Conservation (phyloP, 768 basidiomycete genomes). For the Podaxis mareebaensis region DNA sequence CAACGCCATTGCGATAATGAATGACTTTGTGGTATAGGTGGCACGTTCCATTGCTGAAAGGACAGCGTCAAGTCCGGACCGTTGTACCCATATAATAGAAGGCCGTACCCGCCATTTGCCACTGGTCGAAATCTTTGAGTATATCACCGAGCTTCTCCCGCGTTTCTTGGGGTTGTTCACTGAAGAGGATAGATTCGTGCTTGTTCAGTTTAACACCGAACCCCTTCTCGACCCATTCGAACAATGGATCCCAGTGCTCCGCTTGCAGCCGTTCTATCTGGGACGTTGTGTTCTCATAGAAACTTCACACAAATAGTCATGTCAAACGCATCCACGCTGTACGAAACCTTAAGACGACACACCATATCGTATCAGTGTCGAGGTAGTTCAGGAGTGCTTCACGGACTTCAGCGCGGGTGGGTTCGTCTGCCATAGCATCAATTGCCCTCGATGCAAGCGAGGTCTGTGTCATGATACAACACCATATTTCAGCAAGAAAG, state of each 20-base stretch:
- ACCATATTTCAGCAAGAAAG: background rate
- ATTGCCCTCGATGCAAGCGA: constrained; percentile 89
- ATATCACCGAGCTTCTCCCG: constrained; percentile 57
- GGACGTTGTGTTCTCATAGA: constrained; percentile 72
- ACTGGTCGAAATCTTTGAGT: constrained; percentile 67
- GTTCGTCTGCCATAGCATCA: constrained; percentile 66
- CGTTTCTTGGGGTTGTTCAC: constrained; percentile 70
- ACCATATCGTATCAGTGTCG: constrained; percentile 96
- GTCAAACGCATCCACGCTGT: background rate
- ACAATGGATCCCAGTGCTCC: constrained; percentile 85
- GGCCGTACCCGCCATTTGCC: constrained; percentile 85
- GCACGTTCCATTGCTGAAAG: constrained; percentile 84
- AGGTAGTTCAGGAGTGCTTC: constrained; percentile 78
- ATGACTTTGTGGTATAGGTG: constrained; percentile 87
- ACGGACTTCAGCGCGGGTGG: constrained; percentile 61
- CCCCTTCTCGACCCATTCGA: constrained; percentile 72
- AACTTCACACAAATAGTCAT: constrained; percentile 57
- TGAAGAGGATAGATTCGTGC: constrained; percentile 71
- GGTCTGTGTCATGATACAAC: constrained; percentile 54
- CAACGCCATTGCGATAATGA: constrained; percentile 84
- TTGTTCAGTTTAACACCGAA: constrained; percentile 69
- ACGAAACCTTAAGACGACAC: constrained; percentile 20
- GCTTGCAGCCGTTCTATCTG: constrained; percentile 73
- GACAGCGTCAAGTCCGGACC: constrained; percentile 5
- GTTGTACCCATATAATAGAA: background rate